Percentiles rank a stretch among this genome's conserved stretches.
phyloP scores from a whole-genome alignment of 202 grass and related monocot species.

The Dendrocalamus latiflorus region DNA sequence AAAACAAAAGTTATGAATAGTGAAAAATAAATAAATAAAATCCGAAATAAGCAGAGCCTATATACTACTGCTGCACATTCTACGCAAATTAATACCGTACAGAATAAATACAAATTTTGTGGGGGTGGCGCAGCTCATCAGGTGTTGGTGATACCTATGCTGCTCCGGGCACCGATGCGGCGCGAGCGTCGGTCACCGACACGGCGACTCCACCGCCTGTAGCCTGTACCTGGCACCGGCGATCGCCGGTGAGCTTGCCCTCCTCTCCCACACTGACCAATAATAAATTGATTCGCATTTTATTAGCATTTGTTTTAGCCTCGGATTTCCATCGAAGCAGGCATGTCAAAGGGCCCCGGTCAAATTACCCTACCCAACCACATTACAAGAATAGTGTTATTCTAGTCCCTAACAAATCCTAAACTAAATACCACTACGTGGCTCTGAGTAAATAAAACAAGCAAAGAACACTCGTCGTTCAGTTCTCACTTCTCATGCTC shows the following conservation, averaged over 20 bases:
- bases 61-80: not conserved
- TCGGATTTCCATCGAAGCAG: constrained; percentile 26
- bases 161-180: not conserved
- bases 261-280: not conserved
- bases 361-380: constrained; percentile 19
- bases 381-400: not conserved
- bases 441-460: not conserved
- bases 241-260: not conserved
- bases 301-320: not conserved
- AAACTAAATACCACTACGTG: not conserved
- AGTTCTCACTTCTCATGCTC: not conserved
- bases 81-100: not conserved
- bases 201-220: constrained; percentile 36
- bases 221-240: not conserved
- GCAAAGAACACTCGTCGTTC: not conserved
- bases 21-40: no score
- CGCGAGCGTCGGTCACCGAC: constrained; percentile 53
- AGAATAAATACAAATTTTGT: not conserved
- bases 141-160: constrained; percentile 7
- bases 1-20: no score
- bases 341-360: constrained; percentile 42
- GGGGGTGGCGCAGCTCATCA: constrained; percentile 19
- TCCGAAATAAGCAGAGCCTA: no score
- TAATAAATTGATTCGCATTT: not conserved
- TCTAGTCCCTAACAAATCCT: not conserved